Conservation (phyloP, 176 grass and related monocot genomes). For the Puya raimondii region DNA sequence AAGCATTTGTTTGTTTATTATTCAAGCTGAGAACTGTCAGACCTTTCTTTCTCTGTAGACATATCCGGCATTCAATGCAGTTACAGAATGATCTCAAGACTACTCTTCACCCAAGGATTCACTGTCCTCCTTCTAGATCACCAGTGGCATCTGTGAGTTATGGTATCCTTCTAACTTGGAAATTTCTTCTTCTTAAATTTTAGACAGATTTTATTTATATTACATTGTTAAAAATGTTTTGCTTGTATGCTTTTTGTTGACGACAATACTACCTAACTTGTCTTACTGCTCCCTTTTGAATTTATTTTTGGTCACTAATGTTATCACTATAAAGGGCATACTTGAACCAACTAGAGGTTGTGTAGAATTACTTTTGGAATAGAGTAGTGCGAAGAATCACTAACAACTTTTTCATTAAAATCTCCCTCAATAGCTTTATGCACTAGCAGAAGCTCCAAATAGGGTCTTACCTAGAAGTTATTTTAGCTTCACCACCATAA, state of each 20-base stretch:
- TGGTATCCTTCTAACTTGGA: slow-evolving; percentile 13
- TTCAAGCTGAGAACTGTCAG: background rate
- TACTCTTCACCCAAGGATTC: background rate
- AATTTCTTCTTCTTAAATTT: background rate
- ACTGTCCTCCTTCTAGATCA: slow-evolving; percentile 1
- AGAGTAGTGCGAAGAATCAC: background rate
- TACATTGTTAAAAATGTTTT: background rate
- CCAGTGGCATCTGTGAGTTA: slow-evolving; percentile 1
- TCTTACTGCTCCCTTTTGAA: no score
- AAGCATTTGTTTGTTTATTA: no score
- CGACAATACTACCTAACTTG: no score
- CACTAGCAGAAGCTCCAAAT: background rate
- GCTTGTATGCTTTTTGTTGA: background rate
- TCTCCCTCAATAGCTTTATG: background rate
- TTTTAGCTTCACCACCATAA: no score
- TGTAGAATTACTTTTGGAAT: background rate
- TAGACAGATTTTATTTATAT: background rate
- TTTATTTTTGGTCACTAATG: no score
- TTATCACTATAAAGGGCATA: no score
- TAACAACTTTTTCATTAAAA: no score
- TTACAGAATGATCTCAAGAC: slow-evolving; percentile 1
- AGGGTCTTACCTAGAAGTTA: no score
- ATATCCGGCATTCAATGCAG: slow-evolving; percentile 10
- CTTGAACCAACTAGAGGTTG: no score
- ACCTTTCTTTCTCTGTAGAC: background rate